Evolutionary conservation across 2,329 filamentous ascomycete species (phyloP), one percentile per base, ranked within the genome.

Genomic region (Triangularia setosa): DNA sequence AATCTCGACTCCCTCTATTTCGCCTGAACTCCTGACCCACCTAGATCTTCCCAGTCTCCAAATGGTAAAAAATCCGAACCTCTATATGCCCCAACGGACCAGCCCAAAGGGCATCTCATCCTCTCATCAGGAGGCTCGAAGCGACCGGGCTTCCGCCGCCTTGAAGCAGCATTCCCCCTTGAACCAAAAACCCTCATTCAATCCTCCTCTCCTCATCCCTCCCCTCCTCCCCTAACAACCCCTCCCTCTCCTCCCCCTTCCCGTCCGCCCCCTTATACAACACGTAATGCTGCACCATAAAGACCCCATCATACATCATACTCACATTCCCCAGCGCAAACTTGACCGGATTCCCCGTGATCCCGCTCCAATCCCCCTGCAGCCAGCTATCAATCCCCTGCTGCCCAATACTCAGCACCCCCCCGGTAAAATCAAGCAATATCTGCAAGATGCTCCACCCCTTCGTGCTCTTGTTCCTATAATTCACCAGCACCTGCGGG

Each of bases 291-390:
- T 99, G 95, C 4, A 84, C 73, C 60, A 98, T 89, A 74, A 98
- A 98, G 58, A 97, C 81, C 30, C 90, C 68, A 74, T 98, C 94
- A 75, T 97, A 98, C 2, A 91, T 75, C 71, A 98, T 89, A 64
- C 89, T 92, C 55, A 97, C 86, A 73, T 96, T 94, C 14, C 91
- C 90, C 52, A 98, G 82, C 2, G 88, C 87, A 64, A 98, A 87
- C 79, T 98, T 99, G 70, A 95, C 89, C 0, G 93, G 92, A 75
- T 98, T 98, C 1, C 93, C 94, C 0, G 89, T 93, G 64, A 98
- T 83, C 23, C 94, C 95, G 57, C 89, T 90, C 93, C 94, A 97
- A 79, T 97, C 92, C 62, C 84, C 84, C 75, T 95, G 88, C 40
- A 96, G 79, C 64, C 89, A 92, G 65, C 92, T 93, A 79, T 98